These are phyloP conservation scores for Knoxia roxburghii DNA, from an alignment of 257 asterid species.

Conservation along the genomic window DNA sequence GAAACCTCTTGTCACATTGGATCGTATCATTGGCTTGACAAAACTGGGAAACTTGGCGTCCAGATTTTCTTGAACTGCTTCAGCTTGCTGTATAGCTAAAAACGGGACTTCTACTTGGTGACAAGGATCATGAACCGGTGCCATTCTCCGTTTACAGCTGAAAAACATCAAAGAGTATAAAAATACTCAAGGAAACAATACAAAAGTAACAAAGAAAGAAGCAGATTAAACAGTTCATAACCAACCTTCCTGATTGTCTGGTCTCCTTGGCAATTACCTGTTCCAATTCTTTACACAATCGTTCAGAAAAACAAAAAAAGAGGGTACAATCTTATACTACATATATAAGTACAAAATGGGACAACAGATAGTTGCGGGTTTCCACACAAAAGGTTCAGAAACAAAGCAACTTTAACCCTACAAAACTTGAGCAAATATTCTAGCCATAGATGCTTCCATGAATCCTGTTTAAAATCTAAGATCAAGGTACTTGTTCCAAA, in stretches of 20 bases:
- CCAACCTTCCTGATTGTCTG: constrained; percentile 20
- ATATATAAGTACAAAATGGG: not conserved
- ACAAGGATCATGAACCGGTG: constrained; percentile 13
- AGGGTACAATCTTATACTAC: not conserved
- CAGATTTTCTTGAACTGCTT: constrained; percentile 32
- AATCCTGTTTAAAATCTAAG: not conserved
- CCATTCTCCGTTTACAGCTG: constrained; percentile 26
- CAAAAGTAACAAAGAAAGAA: not conserved
- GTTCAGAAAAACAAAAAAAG: not conserved
- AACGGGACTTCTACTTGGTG: constrained; percentile 21
- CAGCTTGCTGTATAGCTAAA: constrained; percentile 37
- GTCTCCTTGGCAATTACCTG: constrained; percentile 16
- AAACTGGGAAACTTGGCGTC: constrained; percentile 38
- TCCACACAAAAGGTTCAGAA: too few species aligned
- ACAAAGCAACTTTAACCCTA: too few species aligned
- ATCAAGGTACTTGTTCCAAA: not conserved
- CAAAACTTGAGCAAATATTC: too few species aligned
- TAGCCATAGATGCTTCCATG: too few species aligned
- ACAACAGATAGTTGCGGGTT: not conserved
- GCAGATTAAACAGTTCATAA: not conserved
- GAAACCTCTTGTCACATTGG: constrained; percentile 40
- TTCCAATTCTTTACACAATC: not conserved
- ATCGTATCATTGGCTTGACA: constrained; percentile 45
- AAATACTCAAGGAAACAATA: not conserved
- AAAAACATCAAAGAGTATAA: constrained; percentile 16